A percentile compares a stretch with the other conserved stretches of the same genome.
Conservation (phyloP, 345 rosid species). For the Laguncularia racemosa region DNA sequence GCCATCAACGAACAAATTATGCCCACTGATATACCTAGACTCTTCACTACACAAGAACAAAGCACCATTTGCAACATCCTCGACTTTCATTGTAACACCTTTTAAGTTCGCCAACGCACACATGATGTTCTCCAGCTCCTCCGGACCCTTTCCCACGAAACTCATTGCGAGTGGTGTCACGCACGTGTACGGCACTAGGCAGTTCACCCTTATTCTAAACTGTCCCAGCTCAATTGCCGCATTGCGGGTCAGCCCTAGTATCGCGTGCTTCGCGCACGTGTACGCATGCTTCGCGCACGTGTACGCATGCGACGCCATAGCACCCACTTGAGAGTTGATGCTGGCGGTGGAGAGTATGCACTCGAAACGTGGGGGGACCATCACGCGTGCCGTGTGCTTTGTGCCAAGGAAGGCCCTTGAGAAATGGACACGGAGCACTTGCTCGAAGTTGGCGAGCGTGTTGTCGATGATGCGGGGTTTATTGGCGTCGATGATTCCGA, state of each 20-base stretch:
- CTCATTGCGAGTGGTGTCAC: conserved; percentile 33
- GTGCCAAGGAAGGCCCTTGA: conserved; percentile 37
- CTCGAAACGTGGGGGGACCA: conserved; percentile 30
- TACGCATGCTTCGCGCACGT: too few species aligned
- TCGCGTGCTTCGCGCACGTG: conserved; percentile 41
- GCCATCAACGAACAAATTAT: conserved; percentile 39
- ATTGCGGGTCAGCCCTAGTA: conserved; percentile 40
- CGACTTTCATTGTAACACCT: conserved; percentile 31
- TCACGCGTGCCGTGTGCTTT: conserved; percentile 32
- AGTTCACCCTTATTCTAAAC: conserved; percentile 44
- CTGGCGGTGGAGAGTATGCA: conserved; percentile 31
- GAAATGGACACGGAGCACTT: conserved; percentile 25
- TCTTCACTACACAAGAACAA: conserved; percentile 48
- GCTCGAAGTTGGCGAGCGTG: conserved; percentile 28
- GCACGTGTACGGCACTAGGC: conserved; percentile 32
- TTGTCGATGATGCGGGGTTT: conserved; percentile 29
- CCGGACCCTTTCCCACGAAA: conserved; percentile 19
- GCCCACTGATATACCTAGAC: conserved; percentile 41
- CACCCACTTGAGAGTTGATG: conserved; percentile 16
- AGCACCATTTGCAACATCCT: conserved; percentile 44
- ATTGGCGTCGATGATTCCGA: conserved; percentile 20
- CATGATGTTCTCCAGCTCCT: conserved; percentile 22
- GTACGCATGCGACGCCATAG: conserved; percentile 28
- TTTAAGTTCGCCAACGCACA: conserved; percentile 18
- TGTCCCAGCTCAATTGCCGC: conserved; percentile 41